phyloP scores from a whole-genome alignment of 2,329 filamentous ascomycete species.

The Drechslerella dactyloides region DNA sequence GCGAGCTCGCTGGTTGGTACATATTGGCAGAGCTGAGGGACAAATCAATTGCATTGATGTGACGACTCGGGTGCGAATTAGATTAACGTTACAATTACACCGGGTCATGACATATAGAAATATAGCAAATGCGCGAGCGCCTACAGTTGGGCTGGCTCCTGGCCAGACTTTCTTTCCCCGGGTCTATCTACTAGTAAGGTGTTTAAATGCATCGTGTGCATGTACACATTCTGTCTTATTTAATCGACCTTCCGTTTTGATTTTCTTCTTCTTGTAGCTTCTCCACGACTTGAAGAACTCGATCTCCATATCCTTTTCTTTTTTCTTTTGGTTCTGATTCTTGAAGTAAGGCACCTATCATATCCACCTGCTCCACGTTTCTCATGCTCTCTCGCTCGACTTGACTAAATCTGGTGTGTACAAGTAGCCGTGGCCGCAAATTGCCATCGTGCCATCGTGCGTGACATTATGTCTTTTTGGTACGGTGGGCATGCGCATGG shows the following conservation, averaged over 20 bases:
- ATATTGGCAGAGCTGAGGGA: too few relatives aligned
- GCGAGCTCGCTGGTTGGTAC: too few relatives aligned
- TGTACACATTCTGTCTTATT: neutral
- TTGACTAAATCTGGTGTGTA: slow-evolving; percentile 16
- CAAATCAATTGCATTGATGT: too few relatives aligned
- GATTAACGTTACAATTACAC: too few relatives aligned
- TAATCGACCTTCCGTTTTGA: neutral
- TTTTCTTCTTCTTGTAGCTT: neutral
- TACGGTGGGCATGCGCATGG: slow-evolving; percentile 1
- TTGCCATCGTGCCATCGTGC: slow-evolving; percentile 27
- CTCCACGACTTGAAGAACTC: neutral
- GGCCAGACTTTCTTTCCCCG: neutral
- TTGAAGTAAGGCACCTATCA: slow-evolving; percentile 21
- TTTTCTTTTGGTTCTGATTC: slow-evolving; percentile 24
- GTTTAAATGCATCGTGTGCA: too few relatives aligned
- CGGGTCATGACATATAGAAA: too few relatives aligned
- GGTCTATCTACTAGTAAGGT: too few relatives aligned
- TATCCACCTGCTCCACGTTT: slow-evolving; percentile 11
- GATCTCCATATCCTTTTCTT: neutral
- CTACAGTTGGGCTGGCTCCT: too few relatives aligned
- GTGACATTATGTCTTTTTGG: slow-evolving; percentile 37
- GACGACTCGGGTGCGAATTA: too few relatives aligned
- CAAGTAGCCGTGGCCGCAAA: slow-evolving; percentile 17
- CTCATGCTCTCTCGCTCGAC: slow-evolving; percentile 10
- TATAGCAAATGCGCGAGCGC: too few relatives aligned